Conservation (phyloP, 495 filamentous ascomycete genomes). For the Hapsidospora chrysogenum region DNA sequence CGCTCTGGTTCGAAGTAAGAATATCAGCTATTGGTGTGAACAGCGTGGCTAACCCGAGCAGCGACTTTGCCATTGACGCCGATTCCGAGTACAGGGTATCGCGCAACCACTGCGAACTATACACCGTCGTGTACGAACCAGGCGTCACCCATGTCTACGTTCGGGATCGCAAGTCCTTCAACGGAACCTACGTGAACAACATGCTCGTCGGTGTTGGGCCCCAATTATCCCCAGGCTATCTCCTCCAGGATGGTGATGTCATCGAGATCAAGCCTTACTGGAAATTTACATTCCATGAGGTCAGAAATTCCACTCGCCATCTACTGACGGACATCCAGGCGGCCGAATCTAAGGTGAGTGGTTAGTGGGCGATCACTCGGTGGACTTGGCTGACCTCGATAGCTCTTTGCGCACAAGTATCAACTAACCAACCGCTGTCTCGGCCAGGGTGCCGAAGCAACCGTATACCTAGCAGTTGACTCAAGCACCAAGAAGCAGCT, state of each 20-base stretch:
- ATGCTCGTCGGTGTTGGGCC: constrained; percentile 20
- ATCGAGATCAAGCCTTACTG: constrained; percentile 24
- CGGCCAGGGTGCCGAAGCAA: constrained; percentile 1
- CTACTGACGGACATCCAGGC: constrained; percentile 8
- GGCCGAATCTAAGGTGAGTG: constrained; percentile 7
- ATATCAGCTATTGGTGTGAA: background rate
- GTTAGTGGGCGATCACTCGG: too few species aligned
- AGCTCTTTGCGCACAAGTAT: background rate
- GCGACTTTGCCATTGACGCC: constrained; percentile 20
- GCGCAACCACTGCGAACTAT: constrained; percentile 43
- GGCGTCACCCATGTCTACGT: constrained; percentile 37
- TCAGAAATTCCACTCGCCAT: background rate
- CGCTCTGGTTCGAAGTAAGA: constrained; percentile 15
- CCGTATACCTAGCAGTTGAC: constrained; percentile 65
- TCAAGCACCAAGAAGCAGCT: constrained; percentile 46
- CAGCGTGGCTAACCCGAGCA: constrained; percentile 8
- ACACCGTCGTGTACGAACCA: constrained; percentile 29
- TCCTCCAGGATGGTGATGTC: constrained; percentile 39
- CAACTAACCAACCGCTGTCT: constrained; percentile 3
- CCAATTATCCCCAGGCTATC: constrained; percentile 15
- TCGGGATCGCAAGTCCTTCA: constrained; percentile 37
- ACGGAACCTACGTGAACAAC: constrained; percentile 38
- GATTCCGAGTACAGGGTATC: constrained; percentile 28
- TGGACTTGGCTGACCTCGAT: too few species aligned
- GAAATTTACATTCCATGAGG: constrained; percentile 16